Evolutionary conservation across 345 rosid species (phyloP).

Genomic region (Xanthoceras sorbifolium): DNA sequence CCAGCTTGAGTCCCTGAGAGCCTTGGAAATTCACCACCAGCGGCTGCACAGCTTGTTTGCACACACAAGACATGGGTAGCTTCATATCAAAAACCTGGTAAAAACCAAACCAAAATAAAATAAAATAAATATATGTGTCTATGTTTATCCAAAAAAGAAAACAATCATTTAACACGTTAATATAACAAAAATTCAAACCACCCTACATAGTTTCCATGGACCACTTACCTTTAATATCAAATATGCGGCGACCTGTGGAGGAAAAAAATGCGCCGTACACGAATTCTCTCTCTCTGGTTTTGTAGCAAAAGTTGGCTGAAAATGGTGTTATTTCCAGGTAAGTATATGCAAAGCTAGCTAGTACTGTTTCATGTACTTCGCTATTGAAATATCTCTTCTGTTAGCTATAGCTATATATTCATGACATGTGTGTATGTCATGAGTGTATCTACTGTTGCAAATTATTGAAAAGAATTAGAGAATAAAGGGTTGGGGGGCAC

Average conservation of each 20-base stretch:
- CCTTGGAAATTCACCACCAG: conserved; percentile 47
- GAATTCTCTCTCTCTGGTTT: background rate
- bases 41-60: conserved; percentile 51
- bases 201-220: conserved; percentile 11
- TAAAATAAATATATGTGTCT: background rate
- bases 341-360: too few relatives aligned
- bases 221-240: conserved; percentile 7
- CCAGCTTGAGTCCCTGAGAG: conserved; percentile 28
- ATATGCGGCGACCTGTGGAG: conserved; percentile 22
- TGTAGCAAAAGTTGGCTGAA: background rate
- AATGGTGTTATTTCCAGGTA: too few relatives aligned
- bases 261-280: background rate
- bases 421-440: background rate
- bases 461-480: background rate
- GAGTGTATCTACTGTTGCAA: conserved; percentile 7
- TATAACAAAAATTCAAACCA: background rate
- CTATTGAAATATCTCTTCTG: background rate
- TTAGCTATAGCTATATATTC: too few relatives aligned
- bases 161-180: background rate
- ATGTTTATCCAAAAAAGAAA: background rate
- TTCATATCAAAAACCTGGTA: conserved; percentile 35
- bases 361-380: background rate
- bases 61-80: conserved; percentile 42
- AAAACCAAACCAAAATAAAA: background rate
- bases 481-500: background rate